Percentiles rank a stretch among this genome's conserved stretches.
Evolutionary conservation across 2,329 filamentous ascomycete species (phyloP).

Genomic region (Daldinia eschscholtzii): DNA sequence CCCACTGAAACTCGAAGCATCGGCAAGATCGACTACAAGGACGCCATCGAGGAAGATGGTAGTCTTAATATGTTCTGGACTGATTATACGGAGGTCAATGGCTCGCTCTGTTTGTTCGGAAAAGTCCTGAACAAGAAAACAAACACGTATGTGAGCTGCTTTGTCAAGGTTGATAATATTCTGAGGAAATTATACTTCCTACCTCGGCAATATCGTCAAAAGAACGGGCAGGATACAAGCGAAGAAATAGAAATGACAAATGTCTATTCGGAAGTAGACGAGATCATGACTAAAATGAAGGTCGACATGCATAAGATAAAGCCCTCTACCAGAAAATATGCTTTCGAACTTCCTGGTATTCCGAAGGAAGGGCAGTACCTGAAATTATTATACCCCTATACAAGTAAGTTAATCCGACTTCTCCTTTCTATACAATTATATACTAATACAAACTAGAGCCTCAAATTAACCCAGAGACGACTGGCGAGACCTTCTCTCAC

Average conservation of each 20-base stretch:
- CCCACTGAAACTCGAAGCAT: slow-evolving; percentile 71
- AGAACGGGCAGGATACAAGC: slow-evolving; percentile 74
- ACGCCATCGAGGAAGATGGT: slow-evolving; percentile 94
- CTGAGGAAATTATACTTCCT: slow-evolving; percentile 93
- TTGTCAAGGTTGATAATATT: slow-evolving; percentile 96
- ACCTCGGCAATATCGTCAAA: slow-evolving; percentile 74
- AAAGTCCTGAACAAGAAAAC: slow-evolving; percentile 93
- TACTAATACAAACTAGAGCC: slow-evolving; percentile 64
- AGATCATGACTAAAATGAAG: slow-evolving; percentile 86
- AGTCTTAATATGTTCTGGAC: slow-evolving; percentile 96
- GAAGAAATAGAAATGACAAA: slow-evolving; percentile 88
- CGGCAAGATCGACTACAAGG: slow-evolving; percentile 84
- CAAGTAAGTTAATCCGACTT: slow-evolving; percentile 64
- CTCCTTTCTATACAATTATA: neutral
- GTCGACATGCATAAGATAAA: slow-evolving; percentile 96
- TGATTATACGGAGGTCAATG: slow-evolving; percentile 93
- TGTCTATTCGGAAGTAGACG: slow-evolving; percentile 90
- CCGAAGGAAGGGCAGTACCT: slow-evolving; percentile 92
- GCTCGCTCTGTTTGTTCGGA: slow-evolving; percentile 92
- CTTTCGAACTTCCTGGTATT: slow-evolving; percentile 89
- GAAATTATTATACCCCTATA: slow-evolving; percentile 96
- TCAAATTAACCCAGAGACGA: slow-evolving; percentile 75
- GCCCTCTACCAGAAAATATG: slow-evolving; percentile 88
- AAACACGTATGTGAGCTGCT: slow-evolving; percentile 85
- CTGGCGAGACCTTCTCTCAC: slow-evolving; percentile 91